phyloP scores from a whole-genome alignment of 108 stramenopile genomes.

The Licmophora abbreviata region DNA sequence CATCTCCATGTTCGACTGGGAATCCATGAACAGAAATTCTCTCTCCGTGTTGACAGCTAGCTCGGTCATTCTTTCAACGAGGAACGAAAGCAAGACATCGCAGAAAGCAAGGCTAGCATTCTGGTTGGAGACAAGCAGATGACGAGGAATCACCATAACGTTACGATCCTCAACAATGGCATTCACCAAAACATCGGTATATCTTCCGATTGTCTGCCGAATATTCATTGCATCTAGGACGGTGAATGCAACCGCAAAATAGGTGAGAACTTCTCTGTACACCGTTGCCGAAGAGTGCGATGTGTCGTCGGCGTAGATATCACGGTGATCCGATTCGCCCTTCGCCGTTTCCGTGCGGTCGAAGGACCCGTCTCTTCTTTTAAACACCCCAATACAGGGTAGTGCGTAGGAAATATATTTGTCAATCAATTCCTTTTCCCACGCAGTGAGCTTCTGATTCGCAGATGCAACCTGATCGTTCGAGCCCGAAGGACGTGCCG shows the following conservation, averaged over 20 bases:
- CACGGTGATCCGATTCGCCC: not conserved
- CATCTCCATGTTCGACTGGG: not conserved
- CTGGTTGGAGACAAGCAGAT: slow-evolving; percentile 62
- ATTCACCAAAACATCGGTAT: slow-evolving; percentile 66
- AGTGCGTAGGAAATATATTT: slow-evolving; percentile 76
- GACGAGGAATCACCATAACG: slow-evolving; percentile 72
- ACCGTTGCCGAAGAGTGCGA: slow-evolving; percentile 12
- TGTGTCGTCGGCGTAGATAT: not conserved
- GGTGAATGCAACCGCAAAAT: slow-evolving; percentile 87
- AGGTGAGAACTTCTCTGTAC: slow-evolving; percentile 51
- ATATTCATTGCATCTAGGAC: slow-evolving; percentile 76
- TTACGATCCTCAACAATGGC: slow-evolving; percentile 66
- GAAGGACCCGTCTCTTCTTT: too few species aligned
- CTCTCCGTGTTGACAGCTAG: slow-evolving; percentile 8
- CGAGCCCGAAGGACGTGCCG: slow-evolving; percentile 15
- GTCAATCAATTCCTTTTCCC: slow-evolving; percentile 73
- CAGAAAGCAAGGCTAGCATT: slow-evolving; percentile 70
- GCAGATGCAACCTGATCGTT: slow-evolving; percentile 59
- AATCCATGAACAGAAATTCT: not conserved
- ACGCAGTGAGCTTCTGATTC: slow-evolving; percentile 46
- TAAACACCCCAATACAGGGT: slow-evolving; percentile 74
- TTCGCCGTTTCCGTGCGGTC: slow-evolving; percentile 2
- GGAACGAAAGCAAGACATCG: slow-evolving; percentile 59
- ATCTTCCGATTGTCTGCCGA: slow-evolving; percentile 51
- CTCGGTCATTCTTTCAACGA: slow-evolving; percentile 62